Evolutionary conservation across 2,329 filamentous ascomycete genomes (phyloP).

Genomic region (Neopestalotiopsis clavispora): DNA sequence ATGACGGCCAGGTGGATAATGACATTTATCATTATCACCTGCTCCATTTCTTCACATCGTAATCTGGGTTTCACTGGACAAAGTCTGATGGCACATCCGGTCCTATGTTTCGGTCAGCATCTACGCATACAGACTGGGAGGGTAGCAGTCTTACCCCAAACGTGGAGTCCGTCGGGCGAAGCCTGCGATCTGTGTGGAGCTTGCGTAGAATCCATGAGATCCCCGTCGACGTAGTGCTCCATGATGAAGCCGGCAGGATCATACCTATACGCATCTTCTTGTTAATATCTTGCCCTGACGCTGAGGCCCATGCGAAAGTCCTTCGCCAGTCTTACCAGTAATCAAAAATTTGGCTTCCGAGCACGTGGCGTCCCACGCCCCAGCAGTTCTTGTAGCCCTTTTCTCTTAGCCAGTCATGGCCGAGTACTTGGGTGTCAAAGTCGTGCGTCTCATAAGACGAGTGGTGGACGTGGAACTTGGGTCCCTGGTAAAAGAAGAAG

Average conservation of each 20-base stretch:
- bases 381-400: constrained; percentile 70
- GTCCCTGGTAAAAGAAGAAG: constrained; percentile 54
- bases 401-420: constrained; percentile 70
- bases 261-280: constrained; percentile 46
- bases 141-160: constrained; percentile 46
- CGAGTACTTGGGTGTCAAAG: constrained; percentile 72
- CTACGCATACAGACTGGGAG: constrained; percentile 19
- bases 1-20: not conserved
- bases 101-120: not conserved
- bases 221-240: constrained; percentile 75
- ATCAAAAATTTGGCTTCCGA: constrained; percentile 75
- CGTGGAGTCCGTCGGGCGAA: constrained; percentile 47
- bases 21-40: not conserved
- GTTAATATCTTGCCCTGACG: not conserved
- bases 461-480: constrained; percentile 65
- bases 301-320: no score
- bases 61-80: constrained; percentile 15
- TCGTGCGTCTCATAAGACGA: constrained; percentile 73
- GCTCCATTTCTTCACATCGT: not conserved
- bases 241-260: constrained; percentile 67
- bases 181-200: constrained; percentile 47
- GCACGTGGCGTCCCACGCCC: constrained; percentile 73
- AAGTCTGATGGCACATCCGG: constrained; percentile 32
- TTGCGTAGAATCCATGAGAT: constrained; percentile 62
- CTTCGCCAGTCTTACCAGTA: constrained; percentile 57